Conservation (phyloP, 2,329 filamentous ascomycete genomes). For the Pseudogymnoascus sp. region DNA sequence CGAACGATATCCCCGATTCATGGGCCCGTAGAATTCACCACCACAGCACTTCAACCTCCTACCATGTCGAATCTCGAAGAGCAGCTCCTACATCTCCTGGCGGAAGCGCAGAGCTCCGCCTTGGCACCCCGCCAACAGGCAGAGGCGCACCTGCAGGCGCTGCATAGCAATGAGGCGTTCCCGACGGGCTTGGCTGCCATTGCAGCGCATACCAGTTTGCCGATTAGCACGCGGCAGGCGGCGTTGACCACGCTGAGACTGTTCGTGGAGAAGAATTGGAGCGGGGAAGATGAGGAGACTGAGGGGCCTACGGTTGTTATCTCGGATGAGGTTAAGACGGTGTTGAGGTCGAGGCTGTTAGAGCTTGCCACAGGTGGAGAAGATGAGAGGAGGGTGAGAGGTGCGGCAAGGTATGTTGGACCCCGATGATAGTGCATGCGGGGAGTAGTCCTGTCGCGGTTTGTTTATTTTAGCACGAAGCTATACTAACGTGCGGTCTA, state of each 20-base stretch:
- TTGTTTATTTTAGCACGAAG: slow-evolving; percentile 13
- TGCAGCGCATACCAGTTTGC: slow-evolving; percentile 67
- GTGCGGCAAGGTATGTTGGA: slow-evolving; percentile 67
- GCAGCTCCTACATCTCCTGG: slow-evolving; percentile 80
- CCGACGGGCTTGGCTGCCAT: slow-evolving; percentile 75
- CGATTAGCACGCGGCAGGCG: slow-evolving; percentile 72
- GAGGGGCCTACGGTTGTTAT: slow-evolving; percentile 53
- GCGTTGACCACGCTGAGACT: slow-evolving; percentile 74
- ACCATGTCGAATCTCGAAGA: slow-evolving; percentile 50
- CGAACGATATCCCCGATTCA: not conserved
- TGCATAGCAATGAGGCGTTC: slow-evolving; percentile 54
- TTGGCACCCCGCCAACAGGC: slow-evolving; percentile 77
- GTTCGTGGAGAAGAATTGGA: slow-evolving; percentile 84
- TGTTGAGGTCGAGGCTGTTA: slow-evolving; percentile 68
- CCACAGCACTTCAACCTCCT: not conserved
- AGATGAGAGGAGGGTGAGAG: slow-evolving; percentile 77
- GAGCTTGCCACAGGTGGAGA: slow-evolving; percentile 67
- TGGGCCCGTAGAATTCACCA: not conserved
- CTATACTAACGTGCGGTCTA: slow-evolving; percentile 27
- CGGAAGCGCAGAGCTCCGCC: slow-evolving; percentile 73
- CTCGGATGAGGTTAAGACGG: slow-evolving; percentile 64
- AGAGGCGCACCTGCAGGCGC: slow-evolving; percentile 52
- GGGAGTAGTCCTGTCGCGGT: not conserved
- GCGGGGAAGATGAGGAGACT: slow-evolving; percentile 61
- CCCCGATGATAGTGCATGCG: not conserved